Evolutionary conservation across 441 rosid genomes (phyloP), one percentile per base, ranked within the genome.

Genomic region (Erodium trifolium): DNA sequence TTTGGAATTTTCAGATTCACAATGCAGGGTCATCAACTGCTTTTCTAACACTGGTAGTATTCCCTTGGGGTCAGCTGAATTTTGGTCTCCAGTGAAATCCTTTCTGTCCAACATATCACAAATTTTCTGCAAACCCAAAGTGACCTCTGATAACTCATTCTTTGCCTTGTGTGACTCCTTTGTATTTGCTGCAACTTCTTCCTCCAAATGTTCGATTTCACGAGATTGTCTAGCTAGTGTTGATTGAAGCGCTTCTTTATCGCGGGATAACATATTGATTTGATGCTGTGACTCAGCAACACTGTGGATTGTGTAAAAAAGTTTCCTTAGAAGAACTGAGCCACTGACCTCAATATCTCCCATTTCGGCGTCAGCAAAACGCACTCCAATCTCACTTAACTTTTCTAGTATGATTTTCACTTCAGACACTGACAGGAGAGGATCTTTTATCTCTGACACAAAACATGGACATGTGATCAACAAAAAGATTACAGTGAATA

Each of bases 1-100:
- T 71, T 81, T 91, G 66, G 90, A 85, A 82, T 80, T 84, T 79
- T 86, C 86, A 17, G 83, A 74, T 80, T 89, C 97, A 49, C 76
- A 70, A 60, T 79, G 78, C 78, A 88, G 66, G 69, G 81, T 74
- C 77, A 70, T 75, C 27, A 83, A 75, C 73, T 83, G 84, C 72
- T 79, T 88, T 71, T 88, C 96, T 73, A 86, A 66, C 62, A 75
- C 73, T 47, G 84, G 80, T 74, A 91, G 69, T 76, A 86, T 82
- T 68, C 69, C 75, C 74, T 65, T 82, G 41, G 73, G 49, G 69
- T 78, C 78, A 8, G 78, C 67, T 75, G 80, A 74, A 53, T 78
- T 80, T 80, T 67, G 75, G 66, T 82, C 87, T 64, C 71, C 82
- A 67, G 66, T 67, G 67, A 75, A 70, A 70, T 80, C 91, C 57